Percentiles rank a stretch among this genome's conserved stretches.
These are phyloP conservation scores for Trichopus zeylanicus DNA, from an alignment of 116 monocot species.

Conservation along the genomic window DNA sequence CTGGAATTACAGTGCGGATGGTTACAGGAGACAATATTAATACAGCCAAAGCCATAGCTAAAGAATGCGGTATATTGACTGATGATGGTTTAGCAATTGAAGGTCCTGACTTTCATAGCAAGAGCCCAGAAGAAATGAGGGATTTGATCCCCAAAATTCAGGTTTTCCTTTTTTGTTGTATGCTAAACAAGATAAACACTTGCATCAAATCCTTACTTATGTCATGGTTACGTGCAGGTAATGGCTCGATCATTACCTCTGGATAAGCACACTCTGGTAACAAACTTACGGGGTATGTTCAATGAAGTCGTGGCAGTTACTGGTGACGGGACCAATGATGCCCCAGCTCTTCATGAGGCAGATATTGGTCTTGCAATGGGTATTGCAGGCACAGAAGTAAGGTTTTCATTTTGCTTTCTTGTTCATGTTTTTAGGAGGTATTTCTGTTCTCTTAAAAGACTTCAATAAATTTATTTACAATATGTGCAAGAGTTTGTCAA, in stretches of 20 bases:
- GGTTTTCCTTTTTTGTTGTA: slow-evolving; percentile 27
- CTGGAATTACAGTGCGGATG: slow-evolving; percentile 80
- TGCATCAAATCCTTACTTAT: neutral
- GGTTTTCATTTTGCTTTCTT: neutral
- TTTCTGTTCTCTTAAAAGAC: neutral
- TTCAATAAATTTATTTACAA: neutral
- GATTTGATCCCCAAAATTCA: slow-evolving; percentile 59
- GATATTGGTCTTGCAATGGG: slow-evolving; percentile 91
- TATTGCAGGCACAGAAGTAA: slow-evolving; percentile 77
- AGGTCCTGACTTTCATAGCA: slow-evolving; percentile 56
- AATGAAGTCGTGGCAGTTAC: slow-evolving; percentile 76
- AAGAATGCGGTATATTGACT: slow-evolving; percentile 73
- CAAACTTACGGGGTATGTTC: slow-evolving; percentile 37
- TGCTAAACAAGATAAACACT: neutral
- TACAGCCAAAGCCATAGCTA: slow-evolving; percentile 77
- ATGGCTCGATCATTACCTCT: slow-evolving; percentile 78
- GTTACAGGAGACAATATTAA: slow-evolving; percentile 80
- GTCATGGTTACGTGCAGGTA: slow-evolving; percentile 27
- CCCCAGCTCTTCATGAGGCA: slow-evolving; percentile 72
- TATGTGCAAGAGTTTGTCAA: neutral
- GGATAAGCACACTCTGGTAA: slow-evolving; percentile 64
- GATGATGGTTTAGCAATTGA: slow-evolving; percentile 69
- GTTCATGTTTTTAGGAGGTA: neutral
- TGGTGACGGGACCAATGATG: slow-evolving; percentile 89
- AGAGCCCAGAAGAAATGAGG: slow-evolving; percentile 39